Percentiles rank a stretch among this genome's conserved stretches.
These are phyloP conservation scores for Aquanectria penicillioides DNA, from an alignment of 2,329 filamentous ascomycete species.

Conservation along the genomic window DNA sequence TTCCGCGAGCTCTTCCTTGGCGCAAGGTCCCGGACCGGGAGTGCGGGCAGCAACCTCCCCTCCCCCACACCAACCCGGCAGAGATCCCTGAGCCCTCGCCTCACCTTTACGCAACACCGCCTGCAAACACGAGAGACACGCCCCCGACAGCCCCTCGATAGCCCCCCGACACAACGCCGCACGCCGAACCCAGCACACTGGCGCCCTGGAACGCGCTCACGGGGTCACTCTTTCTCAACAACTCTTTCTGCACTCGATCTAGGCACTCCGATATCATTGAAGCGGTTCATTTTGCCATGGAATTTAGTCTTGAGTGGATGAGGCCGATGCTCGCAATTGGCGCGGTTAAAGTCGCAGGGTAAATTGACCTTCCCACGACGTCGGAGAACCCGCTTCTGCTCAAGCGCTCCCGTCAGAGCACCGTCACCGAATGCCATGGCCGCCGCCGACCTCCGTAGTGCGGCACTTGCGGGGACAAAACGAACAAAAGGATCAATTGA, in stretches of 20 bases:
- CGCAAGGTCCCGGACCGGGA: conserved; percentile 14
- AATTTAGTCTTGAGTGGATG: conserved; percentile 13
- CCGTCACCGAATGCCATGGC: conserved; percentile 16
- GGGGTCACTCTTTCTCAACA: conserved; percentile 2
- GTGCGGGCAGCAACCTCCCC: conserved; percentile 8
- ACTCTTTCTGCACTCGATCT: not conserved
- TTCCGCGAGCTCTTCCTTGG: not conserved
- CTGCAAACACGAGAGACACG: not conserved
- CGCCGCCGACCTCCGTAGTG: conserved; percentile 27
- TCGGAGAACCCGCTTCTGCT: not conserved
- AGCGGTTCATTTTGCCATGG: no score
- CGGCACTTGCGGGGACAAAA: conserved; percentile 17
- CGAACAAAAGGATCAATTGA: not conserved
- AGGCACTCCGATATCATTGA: no score
- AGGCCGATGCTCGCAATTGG: conserved; percentile 15
- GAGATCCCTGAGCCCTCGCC: not conserved
- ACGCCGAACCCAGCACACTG: not conserved
- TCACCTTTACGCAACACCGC: conserved; percentile 16
- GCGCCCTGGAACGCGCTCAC: not conserved
- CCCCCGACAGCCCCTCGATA: no score
- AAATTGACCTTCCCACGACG: conserved; percentile 13
- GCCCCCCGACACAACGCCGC: conserved; percentile 4
- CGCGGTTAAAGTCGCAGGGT: conserved; percentile 28
- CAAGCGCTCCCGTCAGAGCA: conserved; percentile 24
- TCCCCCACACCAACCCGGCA: conserved; percentile 17